Base-by-base conservation (phyloP, 1,139 yeast genomes). In the Saccharomyces pastorianus region DNA sequence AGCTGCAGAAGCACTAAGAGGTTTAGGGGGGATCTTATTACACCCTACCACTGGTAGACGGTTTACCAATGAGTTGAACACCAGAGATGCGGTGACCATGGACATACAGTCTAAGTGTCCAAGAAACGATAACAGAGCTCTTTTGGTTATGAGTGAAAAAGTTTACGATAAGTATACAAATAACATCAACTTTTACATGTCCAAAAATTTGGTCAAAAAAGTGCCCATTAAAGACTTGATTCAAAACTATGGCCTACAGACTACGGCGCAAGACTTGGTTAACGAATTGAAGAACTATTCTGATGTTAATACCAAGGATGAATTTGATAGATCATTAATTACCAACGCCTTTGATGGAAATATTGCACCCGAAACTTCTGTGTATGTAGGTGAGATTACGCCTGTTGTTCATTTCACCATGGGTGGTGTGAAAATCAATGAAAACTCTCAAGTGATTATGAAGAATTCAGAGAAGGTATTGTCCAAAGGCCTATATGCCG, bases 401-500 rank as follows among this genome's bases (percentile, higher is more conserved):
- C 82, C 95, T 44, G 95, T 87, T 1, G 80, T 88, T 46, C 96
- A 88, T 67, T 88, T 86, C 71, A 86, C 95, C 5, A 85, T 87
- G 90, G 95, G 96, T 29, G 95, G 96, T 46, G 84, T 85, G 26
- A 80, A 81, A 64, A 84, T 85, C 63, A 81, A 85, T 65, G 78
- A 76, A 51, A 70, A 76, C 53, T 73, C 86, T 0, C 79, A 82
- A 61, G 88, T 85, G 1, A 59, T 84, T 49, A 38, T 5, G 13
- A 71, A 74, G 51, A 70, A 71, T 26, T 65, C 69, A 14, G 71
- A 72, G 8, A 63, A 64, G 6, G 59, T 62, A 9, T 75, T 82
- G 2, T 80, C 84, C 58, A 72, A 71, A 29, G 91, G 89, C 1
- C 71, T 85, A 42, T 86, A 75, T 67, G 93, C 93, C 1, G 86